Conservation (phyloP, 2,329 filamentous ascomycete species). For the Trichoderma afroharzianum region DNA sequence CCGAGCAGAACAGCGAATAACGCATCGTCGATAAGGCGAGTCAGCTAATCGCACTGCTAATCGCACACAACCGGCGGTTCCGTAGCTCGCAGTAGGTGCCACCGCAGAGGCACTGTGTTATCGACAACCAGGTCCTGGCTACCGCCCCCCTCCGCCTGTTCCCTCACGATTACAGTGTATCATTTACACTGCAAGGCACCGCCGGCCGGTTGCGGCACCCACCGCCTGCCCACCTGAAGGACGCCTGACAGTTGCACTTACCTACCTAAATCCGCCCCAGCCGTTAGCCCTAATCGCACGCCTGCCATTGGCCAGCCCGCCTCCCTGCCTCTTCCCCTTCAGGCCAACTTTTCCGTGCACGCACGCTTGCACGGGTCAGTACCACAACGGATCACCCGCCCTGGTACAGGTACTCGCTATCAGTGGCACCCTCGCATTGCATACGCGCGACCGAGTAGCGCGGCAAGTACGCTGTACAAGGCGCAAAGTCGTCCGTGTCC, state of each 20-base stretch:
- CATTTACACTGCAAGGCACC: slow-evolving; percentile 14
- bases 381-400: not conserved
- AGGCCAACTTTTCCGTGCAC: not conserved
- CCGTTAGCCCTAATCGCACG: slow-evolving; percentile 16
- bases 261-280: not conserved
- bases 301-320: slow-evolving; percentile 1
- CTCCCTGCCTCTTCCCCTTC: not conserved
- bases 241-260: slow-evolving; percentile 11
- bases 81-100: slow-evolving; percentile 10
- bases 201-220: slow-evolving; percentile 10
- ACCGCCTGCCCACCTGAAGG: not conserved
- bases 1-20: not conserved
- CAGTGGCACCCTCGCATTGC: not conserved
- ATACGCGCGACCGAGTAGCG: not conserved
- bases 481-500: not conserved
- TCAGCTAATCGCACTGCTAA: slow-evolving; percentile 7
- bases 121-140: not conserved
- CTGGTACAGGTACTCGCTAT: not conserved
- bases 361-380: not conserved
- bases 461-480: not conserved
- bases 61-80: not conserved
- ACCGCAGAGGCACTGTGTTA: slow-evolving; percentile 6
- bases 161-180: not conserved
- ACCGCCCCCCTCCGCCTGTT: not conserved
- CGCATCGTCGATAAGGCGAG: slow-evolving; percentile 5